Base-by-base conservation (phyloP, 2,329 filamentous ascomycete species). In the Penicillium sp. region DNA sequence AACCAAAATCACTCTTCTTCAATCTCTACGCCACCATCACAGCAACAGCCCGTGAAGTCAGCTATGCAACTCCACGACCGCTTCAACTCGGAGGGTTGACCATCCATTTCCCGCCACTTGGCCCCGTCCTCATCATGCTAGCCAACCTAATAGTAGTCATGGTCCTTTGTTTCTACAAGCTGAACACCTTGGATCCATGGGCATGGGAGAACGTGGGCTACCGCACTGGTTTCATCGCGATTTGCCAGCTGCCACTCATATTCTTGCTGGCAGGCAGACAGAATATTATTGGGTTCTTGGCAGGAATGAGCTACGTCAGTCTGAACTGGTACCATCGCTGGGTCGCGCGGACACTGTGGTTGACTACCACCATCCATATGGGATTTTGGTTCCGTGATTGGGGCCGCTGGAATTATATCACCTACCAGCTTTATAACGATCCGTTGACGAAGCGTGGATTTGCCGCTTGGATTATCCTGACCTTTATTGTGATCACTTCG, bases 121-220 rank as follows among this genome's bases (percentile, higher is more conserved):
- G 77, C 1, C 70, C 68, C 2, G 57, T 75, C 15, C 61, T 68
- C 31, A 55, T 75, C 45, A 63, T 73, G 7, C 62, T 76, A 25
- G 71, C 70, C 2, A 83, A 86, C 60, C 57, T 79, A n/a, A 58
- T 81, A 6, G 70, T 81, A 15, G 74, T 82, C 2, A 63, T 85
- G n/a, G 72, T 84, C 2, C 76, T 84, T 29, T 83, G 79, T 64
- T 81, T 85, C 60, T 85, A 84, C 66, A 78, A 78, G 33, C 74
- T 85, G 31, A 74, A 85, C 64, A 76, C 81, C 0, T 71, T 67
- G 0, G 74, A 83, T 54, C 69, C 76, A 46, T 79, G 79, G 70
- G 73, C 75, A 41, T 84, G 80, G 75, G 83, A 87, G 63, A 72
- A 79, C 45, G 78, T 86, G 54, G 84, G 79, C 13, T 85, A 84